phyloP scores from a whole-genome alignment of 192 early-diverging fungal species.

The Podila epigama region DNA sequence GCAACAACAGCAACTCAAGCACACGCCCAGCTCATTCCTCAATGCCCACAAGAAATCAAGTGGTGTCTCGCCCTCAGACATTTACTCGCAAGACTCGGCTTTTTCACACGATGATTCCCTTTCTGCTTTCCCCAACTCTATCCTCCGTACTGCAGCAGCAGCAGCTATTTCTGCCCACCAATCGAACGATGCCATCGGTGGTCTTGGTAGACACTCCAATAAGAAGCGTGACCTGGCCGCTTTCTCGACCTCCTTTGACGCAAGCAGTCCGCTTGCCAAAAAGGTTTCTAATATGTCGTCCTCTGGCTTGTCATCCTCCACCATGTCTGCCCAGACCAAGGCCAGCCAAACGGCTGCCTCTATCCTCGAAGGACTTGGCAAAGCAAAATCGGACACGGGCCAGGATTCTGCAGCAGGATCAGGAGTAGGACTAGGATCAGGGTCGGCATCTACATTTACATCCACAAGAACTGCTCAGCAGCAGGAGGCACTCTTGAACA shows the following conservation, averaged over 20 bases:
- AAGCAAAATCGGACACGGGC: not conserved
- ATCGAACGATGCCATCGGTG: slow-evolving; percentile 27
- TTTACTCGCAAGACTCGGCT: slow-evolving; percentile 34
- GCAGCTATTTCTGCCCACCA: no score
- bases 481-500: slow-evolving; percentile 30
- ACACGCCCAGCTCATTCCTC: slow-evolving; percentile 35
- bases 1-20: slow-evolving; percentile 19
- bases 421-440: not conserved
- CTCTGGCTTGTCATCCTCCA: not conserved
- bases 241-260: slow-evolving; percentile 46
- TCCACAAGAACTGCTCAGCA: not conserved
- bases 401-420: not conserved
- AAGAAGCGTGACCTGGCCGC: slow-evolving; percentile 44
- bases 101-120: slow-evolving; percentile 9
- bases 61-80: slow-evolving; percentile 40
- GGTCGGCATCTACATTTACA: not conserved
- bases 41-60: slow-evolving; percentile 27
- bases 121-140: slow-evolving; percentile 42
- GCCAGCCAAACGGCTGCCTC: slow-evolving; percentile 2
- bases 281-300: slow-evolving; percentile 23
- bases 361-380: not conserved
- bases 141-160: slow-evolving; percentile 33
- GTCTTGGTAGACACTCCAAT: slow-evolving; percentile 17
- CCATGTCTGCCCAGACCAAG: not conserved
- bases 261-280: slow-evolving; percentile 42